Conservation (phyloP, 345 rosid genomes). For the Moricandia arvensis region DNA sequence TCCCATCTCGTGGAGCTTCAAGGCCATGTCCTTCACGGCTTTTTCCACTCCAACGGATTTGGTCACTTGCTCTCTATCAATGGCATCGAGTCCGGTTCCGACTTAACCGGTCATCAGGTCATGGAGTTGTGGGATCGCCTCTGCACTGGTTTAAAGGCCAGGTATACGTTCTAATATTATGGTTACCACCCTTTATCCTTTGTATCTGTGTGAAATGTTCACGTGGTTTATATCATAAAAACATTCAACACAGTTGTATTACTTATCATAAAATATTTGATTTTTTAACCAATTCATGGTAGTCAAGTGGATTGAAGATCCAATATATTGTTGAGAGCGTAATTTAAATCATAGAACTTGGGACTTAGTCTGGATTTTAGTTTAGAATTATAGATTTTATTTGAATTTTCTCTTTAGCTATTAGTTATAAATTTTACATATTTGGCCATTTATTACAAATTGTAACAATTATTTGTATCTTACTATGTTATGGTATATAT, state of each 20-base stretch:
- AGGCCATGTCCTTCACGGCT: slow-evolving; percentile 71
- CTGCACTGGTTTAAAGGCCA: slow-evolving; percentile 70
- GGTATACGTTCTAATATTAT: slow-evolving; percentile 44
- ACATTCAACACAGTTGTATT: not conserved
- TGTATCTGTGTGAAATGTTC: not conserved
- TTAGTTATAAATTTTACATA: not conserved
- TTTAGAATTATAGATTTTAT: too few species aligned
- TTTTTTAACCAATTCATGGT: not conserved
- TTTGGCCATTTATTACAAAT: not conserved
- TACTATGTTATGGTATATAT: not conserved
- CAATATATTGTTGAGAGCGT: not conserved
- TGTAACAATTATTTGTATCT: not conserved
- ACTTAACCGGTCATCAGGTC: slow-evolving; percentile 64
- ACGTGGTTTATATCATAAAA: not conserved
- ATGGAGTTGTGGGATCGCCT: slow-evolving; percentile 94
- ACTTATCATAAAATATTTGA: not conserved
- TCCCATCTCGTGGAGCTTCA: slow-evolving; percentile 50
- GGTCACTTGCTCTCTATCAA: slow-evolving; percentile 81
- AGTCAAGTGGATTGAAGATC: not conserved
- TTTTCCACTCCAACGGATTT: slow-evolving; percentile 85
- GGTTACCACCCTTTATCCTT: not conserved
- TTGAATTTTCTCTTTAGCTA: not conserved
- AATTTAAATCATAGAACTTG: not conserved
- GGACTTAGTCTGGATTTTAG: not conserved
- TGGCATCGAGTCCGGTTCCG: slow-evolving; percentile 69